phyloP scores from a whole-genome alignment of 306 rosid genomes.

The Coriaria nepalensis region DNA sequence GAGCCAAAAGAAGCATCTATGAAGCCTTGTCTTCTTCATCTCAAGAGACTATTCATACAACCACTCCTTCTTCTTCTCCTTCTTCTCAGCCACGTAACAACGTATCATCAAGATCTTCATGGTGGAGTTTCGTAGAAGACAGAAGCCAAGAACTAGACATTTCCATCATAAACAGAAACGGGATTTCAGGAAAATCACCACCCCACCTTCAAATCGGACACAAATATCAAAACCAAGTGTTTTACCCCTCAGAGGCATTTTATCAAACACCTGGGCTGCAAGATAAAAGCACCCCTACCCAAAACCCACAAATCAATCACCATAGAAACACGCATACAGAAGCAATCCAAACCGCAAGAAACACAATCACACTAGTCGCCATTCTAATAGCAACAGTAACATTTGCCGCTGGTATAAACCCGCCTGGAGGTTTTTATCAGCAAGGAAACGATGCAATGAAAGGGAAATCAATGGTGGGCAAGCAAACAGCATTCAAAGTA shows the following conservation, averaged over 20 bases:
- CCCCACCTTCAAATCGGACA: neutral
- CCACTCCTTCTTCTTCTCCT: neutral
- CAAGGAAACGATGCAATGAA: constrained; percentile 9
- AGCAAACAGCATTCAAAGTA: constrained; percentile 46
- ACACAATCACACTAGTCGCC: neutral
- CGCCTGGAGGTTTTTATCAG: constrained; percentile 64
- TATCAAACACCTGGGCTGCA: no score
- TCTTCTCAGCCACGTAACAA: no score
- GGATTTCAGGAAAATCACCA: neutral
- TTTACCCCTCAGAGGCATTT: neutral
- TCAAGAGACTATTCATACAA: constrained; percentile 1
- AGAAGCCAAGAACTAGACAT: constrained; percentile 8
- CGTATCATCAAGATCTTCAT: constrained; percentile 1
- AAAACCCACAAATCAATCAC: no score
- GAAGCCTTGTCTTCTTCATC: constrained; percentile 19
- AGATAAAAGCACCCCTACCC: no score
- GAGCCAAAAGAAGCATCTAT: constrained; percentile 31
- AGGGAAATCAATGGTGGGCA: constrained; percentile 41
- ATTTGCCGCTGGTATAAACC: constrained; percentile 63
- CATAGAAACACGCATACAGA: no score
- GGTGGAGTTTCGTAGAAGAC: constrained; percentile 12
- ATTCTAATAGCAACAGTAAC: constrained; percentile 61
- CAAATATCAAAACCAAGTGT: neutral
- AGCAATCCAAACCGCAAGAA: neutral
- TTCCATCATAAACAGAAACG: neutral